A percentile compares a stretch with the other conserved stretches of the same genome.
These are phyloP conservation scores for Diospyros kaki DNA, from an alignment of 148 eudicot genomes.

Conservation along the genomic window DNA sequence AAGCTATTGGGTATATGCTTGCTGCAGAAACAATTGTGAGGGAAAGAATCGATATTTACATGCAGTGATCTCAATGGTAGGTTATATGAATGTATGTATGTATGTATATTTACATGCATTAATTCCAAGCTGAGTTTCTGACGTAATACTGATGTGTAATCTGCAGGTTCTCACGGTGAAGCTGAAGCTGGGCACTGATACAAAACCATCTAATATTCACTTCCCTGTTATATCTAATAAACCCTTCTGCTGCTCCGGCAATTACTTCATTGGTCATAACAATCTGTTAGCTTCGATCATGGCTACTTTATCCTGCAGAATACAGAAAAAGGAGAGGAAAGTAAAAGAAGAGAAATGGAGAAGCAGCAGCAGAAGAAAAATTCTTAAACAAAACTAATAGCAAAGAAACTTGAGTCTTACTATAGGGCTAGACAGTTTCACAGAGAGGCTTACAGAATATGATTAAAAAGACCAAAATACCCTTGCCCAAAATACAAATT, in stretches of 20 bases:
- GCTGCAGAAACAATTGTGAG: too few relatives aligned
- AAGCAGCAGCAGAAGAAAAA: not conserved
- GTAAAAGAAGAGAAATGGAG: not conserved
- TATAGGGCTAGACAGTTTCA: too few relatives aligned
- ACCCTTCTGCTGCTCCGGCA: not conserved
- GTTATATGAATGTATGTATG: too few relatives aligned
- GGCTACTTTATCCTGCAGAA: conserved; percentile 61
- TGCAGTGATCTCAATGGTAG: too few relatives aligned
- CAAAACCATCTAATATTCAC: not conserved
- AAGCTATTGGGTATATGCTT: too few relatives aligned
- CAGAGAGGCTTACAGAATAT: too few relatives aligned
- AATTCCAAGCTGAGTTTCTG: not conserved
- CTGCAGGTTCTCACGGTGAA: not conserved
- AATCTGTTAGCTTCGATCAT: conserved; percentile 48
- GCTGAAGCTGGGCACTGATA: not conserved
- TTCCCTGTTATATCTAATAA: conserved; percentile 2
- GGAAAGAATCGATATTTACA: too few relatives aligned
- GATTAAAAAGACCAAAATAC: too few relatives aligned
- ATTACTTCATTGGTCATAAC: conserved; percentile 19
- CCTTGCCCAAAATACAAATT: too few relatives aligned
- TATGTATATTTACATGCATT: not conserved
- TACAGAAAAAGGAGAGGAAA: not conserved
- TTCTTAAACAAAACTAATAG: too few relatives aligned
- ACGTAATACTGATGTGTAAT: not conserved
- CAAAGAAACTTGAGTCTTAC: too few relatives aligned